Conservation (phyloP, 768 basidiomycete species). For the Gautieria morchelliformis region DNA sequence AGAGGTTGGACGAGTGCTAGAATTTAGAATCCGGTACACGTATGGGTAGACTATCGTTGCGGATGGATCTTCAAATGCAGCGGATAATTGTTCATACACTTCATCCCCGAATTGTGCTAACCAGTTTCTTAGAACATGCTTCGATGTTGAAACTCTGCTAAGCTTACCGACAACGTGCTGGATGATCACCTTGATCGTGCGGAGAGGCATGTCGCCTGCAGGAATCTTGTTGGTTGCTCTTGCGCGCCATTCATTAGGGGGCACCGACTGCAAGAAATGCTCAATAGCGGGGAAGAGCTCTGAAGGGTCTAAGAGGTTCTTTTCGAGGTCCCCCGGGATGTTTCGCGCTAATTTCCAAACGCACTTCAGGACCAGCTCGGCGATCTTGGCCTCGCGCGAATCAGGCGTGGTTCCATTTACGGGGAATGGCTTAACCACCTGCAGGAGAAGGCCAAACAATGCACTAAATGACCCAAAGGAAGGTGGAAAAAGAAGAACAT, state of each 20-base stretch:
- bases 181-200: constrained; percentile 97
- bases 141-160: not conserved
- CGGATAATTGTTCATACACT: constrained; percentile 83
- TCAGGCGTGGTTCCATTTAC: constrained; percentile 59
- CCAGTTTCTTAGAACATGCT: not conserved
- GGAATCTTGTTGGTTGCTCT: constrained; percentile 86
- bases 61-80: constrained; percentile 91
- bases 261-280: constrained; percentile 85
- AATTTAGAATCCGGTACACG: constrained; percentile 84
- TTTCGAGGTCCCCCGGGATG: constrained; percentile 83
- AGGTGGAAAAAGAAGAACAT: constrained; percentile 6
- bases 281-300: constrained; percentile 90
- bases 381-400: constrained; percentile 78
- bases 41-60: constrained; percentile 96
- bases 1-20: constrained; percentile 37
- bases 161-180: constrained; percentile 91
- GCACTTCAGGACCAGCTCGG: constrained; percentile 90
- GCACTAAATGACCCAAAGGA: constrained; percentile 32
- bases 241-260: constrained; percentile 93
- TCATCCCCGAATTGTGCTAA: constrained; percentile 78
- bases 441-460: constrained; percentile 72
- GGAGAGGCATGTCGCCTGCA: constrained; percentile 93
- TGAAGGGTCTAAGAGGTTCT: constrained; percentile 71
- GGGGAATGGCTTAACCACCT: constrained; percentile 79
- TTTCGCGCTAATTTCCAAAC: constrained; percentile 96